Evolutionary conservation across 129 eudicot species (phyloP).

Genomic region (Tanacetum coccineum): DNA sequence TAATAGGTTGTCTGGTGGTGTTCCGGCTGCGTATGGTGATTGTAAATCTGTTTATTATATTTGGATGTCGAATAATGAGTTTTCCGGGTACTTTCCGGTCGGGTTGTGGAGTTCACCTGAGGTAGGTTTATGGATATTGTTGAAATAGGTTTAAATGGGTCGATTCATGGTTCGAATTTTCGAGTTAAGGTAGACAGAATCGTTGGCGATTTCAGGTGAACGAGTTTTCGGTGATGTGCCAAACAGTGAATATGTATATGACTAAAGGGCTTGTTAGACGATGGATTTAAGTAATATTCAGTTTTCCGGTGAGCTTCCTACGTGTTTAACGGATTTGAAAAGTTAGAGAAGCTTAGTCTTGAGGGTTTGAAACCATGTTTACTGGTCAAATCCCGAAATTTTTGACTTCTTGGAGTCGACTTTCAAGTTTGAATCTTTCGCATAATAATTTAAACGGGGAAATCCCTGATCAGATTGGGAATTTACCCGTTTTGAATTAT

Average conservation of each 20-base stretch:
- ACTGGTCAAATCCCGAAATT: constrained; percentile 53
- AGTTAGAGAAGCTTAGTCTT: constrained; percentile 50
- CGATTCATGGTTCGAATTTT: constrained; percentile 43
- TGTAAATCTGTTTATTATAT: constrained; percentile 43
- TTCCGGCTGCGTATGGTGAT: constrained; percentile 48
- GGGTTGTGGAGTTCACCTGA: constrained; percentile 53
- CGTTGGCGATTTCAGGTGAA: constrained; percentile 50
- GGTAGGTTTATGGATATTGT: constrained; percentile 39
- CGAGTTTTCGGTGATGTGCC: constrained; percentile 52
- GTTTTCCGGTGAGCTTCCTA: constrained; percentile 61
- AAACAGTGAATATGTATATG: constrained; percentile 41
- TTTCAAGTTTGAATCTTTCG: constrained; percentile 67
- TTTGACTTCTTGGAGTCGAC: constrained; percentile 39
- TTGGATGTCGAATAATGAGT: constrained; percentile 50
- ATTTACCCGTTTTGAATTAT: constrained; percentile 58
- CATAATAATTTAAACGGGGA: constrained; percentile 51
- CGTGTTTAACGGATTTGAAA: constrained; percentile 55
- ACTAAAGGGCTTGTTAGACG: constrained; percentile 35
- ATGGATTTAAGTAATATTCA: constrained; percentile 51
- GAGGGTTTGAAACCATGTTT: constrained; percentile 53
- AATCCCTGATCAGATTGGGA: constrained; percentile 61
- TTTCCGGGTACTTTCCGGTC: constrained; percentile 53
- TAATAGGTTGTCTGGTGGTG: constrained; percentile 51
- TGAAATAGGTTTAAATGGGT: constrained; percentile 56
- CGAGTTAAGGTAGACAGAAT: constrained; percentile 34